Percentiles rank a stretch among this genome's conserved stretches.
These are phyloP conservation scores for Cucumis cinereus DNA, from an alignment of 306 rosid genomes.

Conservation along the genomic window DNA sequence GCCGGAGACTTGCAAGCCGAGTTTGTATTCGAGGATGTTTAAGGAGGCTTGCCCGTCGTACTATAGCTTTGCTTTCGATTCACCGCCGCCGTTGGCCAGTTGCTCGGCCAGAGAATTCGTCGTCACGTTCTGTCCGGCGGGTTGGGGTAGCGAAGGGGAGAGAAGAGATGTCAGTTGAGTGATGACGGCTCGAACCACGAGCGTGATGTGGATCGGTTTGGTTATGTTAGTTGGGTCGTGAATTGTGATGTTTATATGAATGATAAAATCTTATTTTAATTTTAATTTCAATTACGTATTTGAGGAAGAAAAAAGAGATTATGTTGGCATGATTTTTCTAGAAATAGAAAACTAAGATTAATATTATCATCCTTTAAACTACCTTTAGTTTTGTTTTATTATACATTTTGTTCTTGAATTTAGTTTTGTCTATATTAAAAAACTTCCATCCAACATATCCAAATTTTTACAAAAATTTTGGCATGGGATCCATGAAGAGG, in stretches of 20 bases:
- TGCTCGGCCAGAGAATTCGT: constrained; percentile 41
- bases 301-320: too few species aligned
- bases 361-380: too few species aligned
- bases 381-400: too few species aligned
- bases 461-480: too few species aligned
- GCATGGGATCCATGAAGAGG: too few species aligned
- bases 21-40: constrained; percentile 57
- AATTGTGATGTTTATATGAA: neutral
- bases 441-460: too few species aligned
- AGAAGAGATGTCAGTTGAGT: neutral
- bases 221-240: neutral
- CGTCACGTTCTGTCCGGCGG: constrained; percentile 63
- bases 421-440: too few species aligned
- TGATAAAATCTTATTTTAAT: neutral
- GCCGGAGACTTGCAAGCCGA: constrained; percentile 55
- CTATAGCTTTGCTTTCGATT: constrained; percentile 67
- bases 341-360: too few species aligned
- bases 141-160: constrained; percentile 26
- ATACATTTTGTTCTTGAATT: too few species aligned
- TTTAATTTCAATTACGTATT: neutral
- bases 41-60: constrained; percentile 70
- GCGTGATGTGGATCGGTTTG: neutral
- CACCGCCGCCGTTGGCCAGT: constrained; percentile 50
- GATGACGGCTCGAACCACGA: neutral
- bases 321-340: too few species aligned